Conservation (phyloP, 179 eudicot genomes). For the Nepenthes alata region DNA sequence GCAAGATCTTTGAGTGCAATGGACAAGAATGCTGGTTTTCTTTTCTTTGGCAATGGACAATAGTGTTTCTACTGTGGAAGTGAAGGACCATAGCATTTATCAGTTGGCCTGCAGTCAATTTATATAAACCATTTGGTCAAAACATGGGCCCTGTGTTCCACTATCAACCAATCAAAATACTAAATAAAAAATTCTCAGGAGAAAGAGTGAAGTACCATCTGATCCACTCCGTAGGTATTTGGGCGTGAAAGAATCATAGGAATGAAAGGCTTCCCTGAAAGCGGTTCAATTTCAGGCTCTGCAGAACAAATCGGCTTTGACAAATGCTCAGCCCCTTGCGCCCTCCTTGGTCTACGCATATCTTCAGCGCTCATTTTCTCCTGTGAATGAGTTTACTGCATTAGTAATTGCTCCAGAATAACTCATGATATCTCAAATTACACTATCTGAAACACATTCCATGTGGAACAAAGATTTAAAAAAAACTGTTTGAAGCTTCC, state of each 20-base stretch:
- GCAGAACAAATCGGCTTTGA: not conserved
- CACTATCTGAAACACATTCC: too few relatives aligned
- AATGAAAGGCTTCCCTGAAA: slow-evolving; percentile 1
- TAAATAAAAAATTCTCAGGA: not conserved
- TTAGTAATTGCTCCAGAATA: too few relatives aligned
- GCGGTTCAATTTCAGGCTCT: not conserved
- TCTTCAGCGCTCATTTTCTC: not conserved
- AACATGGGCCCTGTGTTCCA: not conserved
- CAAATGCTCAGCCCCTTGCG: not conserved
- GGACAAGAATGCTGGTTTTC: too few relatives aligned
- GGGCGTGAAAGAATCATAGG: not conserved
- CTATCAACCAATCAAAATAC: not conserved
- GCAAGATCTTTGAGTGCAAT: too few relatives aligned
- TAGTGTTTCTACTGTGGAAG: too few relatives aligned
- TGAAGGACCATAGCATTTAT: not conserved
- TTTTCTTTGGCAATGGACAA: too few relatives aligned
- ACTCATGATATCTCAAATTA: too few relatives aligned
- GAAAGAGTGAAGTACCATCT: not conserved
- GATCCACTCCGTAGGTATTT: not conserved
- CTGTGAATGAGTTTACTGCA: not conserved
- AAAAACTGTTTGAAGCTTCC: too few relatives aligned
- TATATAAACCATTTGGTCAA: not conserved
- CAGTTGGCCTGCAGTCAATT: not conserved
- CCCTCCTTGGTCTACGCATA: not conserved
- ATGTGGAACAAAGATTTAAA: too few relatives aligned